phyloP scores from a whole-genome alignment of 192 early-diverging fungal species.

The Fimicolochytrium jonesii region DNA sequence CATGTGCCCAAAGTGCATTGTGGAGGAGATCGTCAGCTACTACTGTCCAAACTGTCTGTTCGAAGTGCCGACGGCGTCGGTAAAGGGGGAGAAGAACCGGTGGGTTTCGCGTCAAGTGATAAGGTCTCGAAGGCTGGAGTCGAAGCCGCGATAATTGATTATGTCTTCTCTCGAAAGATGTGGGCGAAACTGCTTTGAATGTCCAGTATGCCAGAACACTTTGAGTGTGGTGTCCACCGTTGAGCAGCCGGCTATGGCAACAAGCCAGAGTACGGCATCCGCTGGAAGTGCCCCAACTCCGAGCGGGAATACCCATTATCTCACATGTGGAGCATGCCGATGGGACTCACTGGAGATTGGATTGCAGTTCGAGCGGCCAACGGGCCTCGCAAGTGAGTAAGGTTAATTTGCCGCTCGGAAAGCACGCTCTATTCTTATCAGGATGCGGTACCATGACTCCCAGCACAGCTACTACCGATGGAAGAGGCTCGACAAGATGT shows the following conservation, averaged over 20 bases:
- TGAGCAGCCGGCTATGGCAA: constrained; percentile 29
- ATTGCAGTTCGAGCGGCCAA: constrained; percentile 91
- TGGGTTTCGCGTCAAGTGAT: too few relatives aligned
- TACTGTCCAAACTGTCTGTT: constrained; percentile 97
- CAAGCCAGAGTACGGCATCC: background rate
- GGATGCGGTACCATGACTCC: background rate
- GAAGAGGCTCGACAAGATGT: constrained; percentile 66
- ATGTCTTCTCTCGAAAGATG: constrained; percentile 66
- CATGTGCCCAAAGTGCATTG: constrained; percentile 75
- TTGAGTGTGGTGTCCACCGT: constrained; percentile 65
- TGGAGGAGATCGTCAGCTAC: constrained; percentile 82
- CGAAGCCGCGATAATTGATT: background rate
- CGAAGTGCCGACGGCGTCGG: constrained; percentile 92
- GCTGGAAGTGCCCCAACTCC: background rate
- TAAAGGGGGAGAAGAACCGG: constrained; percentile 93
- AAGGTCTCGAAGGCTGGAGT: background rate
- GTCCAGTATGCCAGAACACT: constrained; percentile 79
- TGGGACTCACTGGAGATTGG: constrained; percentile 93
- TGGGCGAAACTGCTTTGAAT: constrained; percentile 90
- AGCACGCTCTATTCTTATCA: constrained; percentile 31
- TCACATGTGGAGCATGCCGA: constrained; percentile 80
- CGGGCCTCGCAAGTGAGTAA: constrained; percentile 84
- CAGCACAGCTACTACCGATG: constrained; percentile 69
- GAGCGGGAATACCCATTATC: constrained; percentile 51
- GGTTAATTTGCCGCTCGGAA: too few relatives aligned